These are phyloP conservation scores for Eucalyptus regnans DNA, from an alignment of 345 rosid species.

Conservation along the genomic window DNA sequence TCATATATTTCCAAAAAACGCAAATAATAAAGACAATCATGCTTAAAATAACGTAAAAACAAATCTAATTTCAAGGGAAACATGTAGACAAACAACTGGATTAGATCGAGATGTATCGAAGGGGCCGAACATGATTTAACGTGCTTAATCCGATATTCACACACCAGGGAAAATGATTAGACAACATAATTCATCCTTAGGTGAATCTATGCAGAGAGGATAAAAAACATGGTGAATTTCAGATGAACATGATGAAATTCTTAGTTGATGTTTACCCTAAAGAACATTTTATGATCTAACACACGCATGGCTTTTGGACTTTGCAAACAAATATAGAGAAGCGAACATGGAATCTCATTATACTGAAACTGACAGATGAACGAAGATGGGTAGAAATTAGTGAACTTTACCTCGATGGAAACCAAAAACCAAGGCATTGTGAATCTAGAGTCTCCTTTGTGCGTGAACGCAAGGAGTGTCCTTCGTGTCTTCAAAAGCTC, in stretches of 20 bases:
- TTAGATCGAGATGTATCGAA: too few species aligned
- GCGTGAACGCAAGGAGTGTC: neutral
- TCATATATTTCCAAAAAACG: neutral
- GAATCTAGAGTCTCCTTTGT: neutral
- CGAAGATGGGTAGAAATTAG: neutral
- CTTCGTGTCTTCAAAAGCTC: neutral
- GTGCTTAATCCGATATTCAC: neutral
- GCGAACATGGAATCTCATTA: neutral
- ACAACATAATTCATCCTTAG: neutral
- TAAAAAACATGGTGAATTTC: too few species aligned
- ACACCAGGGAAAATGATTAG: accelerated
- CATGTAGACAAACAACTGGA: accelerated
- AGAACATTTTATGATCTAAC: too few species aligned
- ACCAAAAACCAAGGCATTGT: neutral
- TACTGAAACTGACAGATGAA: neutral
- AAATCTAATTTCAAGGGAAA: neutral
- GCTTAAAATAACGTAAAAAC: accelerated
- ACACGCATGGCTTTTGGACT: accelerated
- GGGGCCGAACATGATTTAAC: too few species aligned
- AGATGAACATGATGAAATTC: neutral
- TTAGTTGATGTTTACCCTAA: too few species aligned
- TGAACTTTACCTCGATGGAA: neutral
- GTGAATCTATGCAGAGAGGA: accelerated
- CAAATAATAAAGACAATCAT: neutral
- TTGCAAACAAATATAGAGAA: neutral